Conservation (phyloP, 768 basidiomycete species). For the Flagelloscypha sp. region DNA sequence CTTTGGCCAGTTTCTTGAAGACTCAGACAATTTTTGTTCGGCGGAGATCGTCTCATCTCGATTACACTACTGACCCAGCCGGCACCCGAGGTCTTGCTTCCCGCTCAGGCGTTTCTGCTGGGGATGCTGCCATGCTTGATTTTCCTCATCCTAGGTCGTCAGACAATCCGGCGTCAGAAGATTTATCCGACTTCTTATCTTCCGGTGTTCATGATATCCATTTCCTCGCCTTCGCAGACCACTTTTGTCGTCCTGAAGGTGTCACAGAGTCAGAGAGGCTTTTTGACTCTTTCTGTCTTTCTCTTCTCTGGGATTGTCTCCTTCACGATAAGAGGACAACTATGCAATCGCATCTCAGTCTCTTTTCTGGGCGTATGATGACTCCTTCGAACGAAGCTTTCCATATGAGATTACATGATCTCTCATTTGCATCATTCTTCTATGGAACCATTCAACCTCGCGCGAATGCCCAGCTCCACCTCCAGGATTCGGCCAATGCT, state of each 20-base stretch:
- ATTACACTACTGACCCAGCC: conserved; percentile 89
- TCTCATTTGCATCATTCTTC: conserved; percentile 69
- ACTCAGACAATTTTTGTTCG: conserved; percentile 88
- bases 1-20: conserved; percentile 56
- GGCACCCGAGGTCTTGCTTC: conserved; percentile 90
- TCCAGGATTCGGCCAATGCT: too few relatives aligned
- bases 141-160: conserved; percentile 76
- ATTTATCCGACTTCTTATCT: conserved; percentile 78
- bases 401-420: conserved; percentile 62
- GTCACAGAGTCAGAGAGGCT: conserved; percentile 51
- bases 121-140: conserved; percentile 79
- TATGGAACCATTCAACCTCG: conserved; percentile 69
- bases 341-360: conserved; percentile 62
- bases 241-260: conserved; percentile 56
- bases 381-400: conserved; percentile 50
- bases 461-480: conserved; percentile 67
- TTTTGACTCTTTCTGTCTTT: conserved; percentile 68
- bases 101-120: conserved; percentile 75
- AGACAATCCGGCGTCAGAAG: too few relatives aligned
- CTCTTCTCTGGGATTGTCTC: conserved; percentile 76
- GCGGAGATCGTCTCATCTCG: conserved; percentile 83
- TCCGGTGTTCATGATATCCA: conserved; percentile 78
- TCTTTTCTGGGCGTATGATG: conserved; percentile 64
- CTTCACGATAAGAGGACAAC: conserved; percentile 84
- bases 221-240: conserved; percentile 76